These are phyloP conservation scores for Thoreauomyces humboldtii DNA, from an alignment of 192 early-diverging fungal genomes.

Conservation along the genomic window DNA sequence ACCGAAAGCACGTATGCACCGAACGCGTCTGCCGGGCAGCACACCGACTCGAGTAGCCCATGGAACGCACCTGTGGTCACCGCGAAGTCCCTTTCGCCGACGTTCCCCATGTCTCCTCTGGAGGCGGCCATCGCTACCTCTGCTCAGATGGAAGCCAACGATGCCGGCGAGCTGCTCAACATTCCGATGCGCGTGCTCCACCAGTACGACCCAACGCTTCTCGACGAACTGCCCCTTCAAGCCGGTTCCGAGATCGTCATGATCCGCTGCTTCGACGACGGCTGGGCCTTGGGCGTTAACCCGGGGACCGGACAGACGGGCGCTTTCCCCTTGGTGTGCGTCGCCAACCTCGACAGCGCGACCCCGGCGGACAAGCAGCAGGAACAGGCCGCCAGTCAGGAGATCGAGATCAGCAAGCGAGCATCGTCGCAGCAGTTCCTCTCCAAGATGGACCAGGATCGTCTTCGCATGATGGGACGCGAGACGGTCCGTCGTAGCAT, in stretches of 20 bases:
- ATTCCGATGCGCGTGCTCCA: conserved; percentile 30
- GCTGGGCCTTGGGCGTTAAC: conserved; percentile 86
- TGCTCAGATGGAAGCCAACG: no score
- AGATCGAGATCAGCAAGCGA: conserved; percentile 5
- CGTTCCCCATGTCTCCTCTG: not conserved
- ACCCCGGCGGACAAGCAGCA: not conserved
- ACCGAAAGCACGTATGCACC: not conserved
- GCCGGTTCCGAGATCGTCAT: conserved; percentile 25
- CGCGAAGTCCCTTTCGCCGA: not conserved
- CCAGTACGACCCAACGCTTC: conserved; percentile 24
- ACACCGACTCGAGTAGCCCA: not conserved
- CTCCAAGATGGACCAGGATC: conserved; percentile 9
- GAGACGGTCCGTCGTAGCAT: not conserved
- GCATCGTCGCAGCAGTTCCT: conserved; percentile 10
- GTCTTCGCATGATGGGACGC: not conserved
- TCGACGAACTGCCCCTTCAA: conserved; percentile 29
- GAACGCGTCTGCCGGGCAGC: not conserved
- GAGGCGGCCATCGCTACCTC: not conserved
- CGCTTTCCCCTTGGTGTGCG: conserved; percentile 83
- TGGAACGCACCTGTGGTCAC: conserved; percentile 5
- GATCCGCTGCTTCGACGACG: conserved; percentile 73
- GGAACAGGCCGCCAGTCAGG: no score
- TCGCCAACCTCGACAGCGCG: conserved; percentile 37
- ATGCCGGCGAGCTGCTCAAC: not conserved
- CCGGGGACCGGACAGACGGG: conserved; percentile 66